Conservation (phyloP, 176 grass and related monocot species). For the Puccinellia tenuiflora region DNA sequence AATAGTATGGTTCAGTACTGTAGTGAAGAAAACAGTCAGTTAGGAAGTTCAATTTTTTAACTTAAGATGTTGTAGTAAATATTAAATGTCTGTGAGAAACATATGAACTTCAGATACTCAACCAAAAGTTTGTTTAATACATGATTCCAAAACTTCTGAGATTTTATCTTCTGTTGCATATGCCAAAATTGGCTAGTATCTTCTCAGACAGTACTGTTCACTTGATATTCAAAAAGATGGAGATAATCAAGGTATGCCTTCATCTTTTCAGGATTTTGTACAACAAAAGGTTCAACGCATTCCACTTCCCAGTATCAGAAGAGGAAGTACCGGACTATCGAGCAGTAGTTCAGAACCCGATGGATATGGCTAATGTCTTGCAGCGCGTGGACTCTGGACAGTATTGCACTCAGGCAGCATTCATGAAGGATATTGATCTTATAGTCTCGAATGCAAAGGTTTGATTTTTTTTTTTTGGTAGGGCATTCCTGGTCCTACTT, state of each 20-base stretch:
- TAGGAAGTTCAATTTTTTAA: not conserved
- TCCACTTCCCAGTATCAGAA: slow-evolving; percentile 88
- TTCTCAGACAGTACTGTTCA: not conserved
- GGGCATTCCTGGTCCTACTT: not conserved
- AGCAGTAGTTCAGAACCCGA: slow-evolving; percentile 73
- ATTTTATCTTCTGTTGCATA: not conserved
- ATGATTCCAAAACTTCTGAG: not conserved
- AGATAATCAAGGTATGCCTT: slow-evolving; percentile 27
- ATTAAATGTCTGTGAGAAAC: not conserved
- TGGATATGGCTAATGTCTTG: slow-evolving; percentile 95
- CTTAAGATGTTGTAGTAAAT: not conserved
- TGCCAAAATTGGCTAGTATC: not conserved
- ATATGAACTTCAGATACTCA: not conserved
- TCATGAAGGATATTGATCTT: slow-evolving; percentile 89
- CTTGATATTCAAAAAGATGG: slow-evolving; percentile 6
- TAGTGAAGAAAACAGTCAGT: not conserved
- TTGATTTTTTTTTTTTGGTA: slow-evolving; percentile 16
- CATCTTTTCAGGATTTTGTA: slow-evolving; percentile 70
- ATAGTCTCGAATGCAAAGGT: slow-evolving; percentile 96
- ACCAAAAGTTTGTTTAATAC: not conserved
- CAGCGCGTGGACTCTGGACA: slow-evolving; percentile 83
- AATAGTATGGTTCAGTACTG: not conserved
- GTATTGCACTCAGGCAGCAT: slow-evolving; percentile 54
- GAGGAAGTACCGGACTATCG: slow-evolving; percentile 93
- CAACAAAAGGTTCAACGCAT: slow-evolving; percentile 87